Percentiles rank a stretch among this genome's conserved stretches.
Conservation (phyloP, 2,329 filamentous ascomycete species). For the Paracamarosporium sp. region DNA sequence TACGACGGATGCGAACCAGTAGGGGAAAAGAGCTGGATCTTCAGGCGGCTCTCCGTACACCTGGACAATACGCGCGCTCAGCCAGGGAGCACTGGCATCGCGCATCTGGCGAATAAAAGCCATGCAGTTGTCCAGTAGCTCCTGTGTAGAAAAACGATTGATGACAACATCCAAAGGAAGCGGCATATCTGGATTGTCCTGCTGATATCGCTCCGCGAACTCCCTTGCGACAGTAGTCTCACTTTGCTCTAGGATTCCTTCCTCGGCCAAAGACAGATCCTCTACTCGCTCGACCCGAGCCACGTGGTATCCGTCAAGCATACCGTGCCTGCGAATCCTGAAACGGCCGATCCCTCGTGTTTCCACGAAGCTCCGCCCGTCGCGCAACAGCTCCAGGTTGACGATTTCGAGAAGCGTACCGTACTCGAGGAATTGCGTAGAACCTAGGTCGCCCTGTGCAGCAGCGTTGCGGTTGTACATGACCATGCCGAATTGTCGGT, state of each 20-base stretch:
- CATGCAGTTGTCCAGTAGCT: slow-evolving; percentile 69
- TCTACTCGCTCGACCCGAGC: slow-evolving; percentile 79
- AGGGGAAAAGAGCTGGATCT: slow-evolving; percentile 80
- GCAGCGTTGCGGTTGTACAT: slow-evolving; percentile 66
- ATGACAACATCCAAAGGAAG: slow-evolving; percentile 47
- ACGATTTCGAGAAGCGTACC: slow-evolving; percentile 81
- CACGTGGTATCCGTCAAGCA: slow-evolving; percentile 78
- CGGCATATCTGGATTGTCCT: slow-evolving; percentile 34
- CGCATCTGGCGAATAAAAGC: slow-evolving; percentile 75
- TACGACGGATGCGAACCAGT: slow-evolving; percentile 87
- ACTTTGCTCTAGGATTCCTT: slow-evolving; percentile 75
- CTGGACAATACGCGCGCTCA: slow-evolving; percentile 72
- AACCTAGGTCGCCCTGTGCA: slow-evolving; percentile 60
- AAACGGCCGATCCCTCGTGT: slow-evolving; percentile 80
- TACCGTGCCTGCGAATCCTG: slow-evolving; percentile 68
- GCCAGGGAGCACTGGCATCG: slow-evolving; percentile 73
- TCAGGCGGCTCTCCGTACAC: slow-evolving; percentile 80
- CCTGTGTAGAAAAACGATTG: slow-evolving; percentile 70
- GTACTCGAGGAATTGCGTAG: slow-evolving; percentile 70
- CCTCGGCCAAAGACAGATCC: slow-evolving; percentile 81
- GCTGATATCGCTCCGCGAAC: slow-evolving; percentile 44
- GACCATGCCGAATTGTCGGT: slow-evolving; percentile 85
- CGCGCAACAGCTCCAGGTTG: slow-evolving; percentile 74
- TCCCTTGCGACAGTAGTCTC: slow-evolving; percentile 61
- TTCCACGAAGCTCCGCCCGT: slow-evolving; percentile 83